phyloP scores from a whole-genome alignment of 495 filamentous ascomycete species.

The Penicillium chermesinum region DNA sequence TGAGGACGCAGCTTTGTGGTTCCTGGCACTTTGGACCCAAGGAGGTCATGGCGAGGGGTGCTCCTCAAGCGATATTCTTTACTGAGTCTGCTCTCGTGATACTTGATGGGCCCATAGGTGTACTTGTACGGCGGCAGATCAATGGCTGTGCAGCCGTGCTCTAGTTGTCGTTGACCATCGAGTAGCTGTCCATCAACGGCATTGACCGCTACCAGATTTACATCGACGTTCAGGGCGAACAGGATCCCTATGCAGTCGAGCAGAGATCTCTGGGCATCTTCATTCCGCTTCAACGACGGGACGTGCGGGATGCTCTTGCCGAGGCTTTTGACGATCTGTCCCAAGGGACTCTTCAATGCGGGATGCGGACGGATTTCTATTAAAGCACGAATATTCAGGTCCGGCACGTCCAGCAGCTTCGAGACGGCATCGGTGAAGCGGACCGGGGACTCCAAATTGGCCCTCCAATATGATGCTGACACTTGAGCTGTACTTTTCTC shows the following conservation, averaged over 20 bases:
- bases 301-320: neutral
- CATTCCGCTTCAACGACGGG: no score
- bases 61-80: neutral
- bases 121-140: neutral
- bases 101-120: neutral
- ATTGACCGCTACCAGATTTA: no score
- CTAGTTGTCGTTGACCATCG: no score
- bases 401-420: neutral
- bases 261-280: no score
- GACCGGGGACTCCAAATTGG: neutral
- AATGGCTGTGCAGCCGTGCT: neutral
- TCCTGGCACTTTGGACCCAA: neutral
- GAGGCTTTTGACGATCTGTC: neutral
- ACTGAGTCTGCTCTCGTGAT: neutral
- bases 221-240: no score
- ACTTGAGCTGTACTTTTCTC: neutral
- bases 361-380: neutral
- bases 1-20: neutral
- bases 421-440: neutral
- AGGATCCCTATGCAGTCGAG: no score
- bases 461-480: neutral
- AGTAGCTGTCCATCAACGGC: no score
- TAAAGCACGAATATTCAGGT: neutral
- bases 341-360: neutral
- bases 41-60: neutral